Evolutionary conservation across 345 rosid genomes (phyloP).

Genomic region (Syzygium grande): DNA sequence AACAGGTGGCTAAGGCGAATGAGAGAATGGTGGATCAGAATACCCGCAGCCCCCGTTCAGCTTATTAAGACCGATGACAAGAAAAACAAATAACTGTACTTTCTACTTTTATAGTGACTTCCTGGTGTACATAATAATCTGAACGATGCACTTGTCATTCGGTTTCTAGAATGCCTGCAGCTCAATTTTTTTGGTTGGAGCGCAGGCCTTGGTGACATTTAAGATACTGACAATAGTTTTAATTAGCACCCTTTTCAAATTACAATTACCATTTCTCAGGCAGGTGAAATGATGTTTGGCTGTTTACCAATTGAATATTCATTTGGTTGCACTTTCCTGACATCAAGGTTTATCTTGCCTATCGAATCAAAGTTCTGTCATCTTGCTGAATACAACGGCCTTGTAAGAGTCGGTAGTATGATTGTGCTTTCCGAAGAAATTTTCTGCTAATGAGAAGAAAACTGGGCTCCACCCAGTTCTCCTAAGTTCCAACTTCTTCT

Average conservation of each 20-base stretch:
- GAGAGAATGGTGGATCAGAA: conserved; percentile 89
- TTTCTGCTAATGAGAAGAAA: not conserved
- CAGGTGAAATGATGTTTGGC: not conserved
- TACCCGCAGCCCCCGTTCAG: conserved; percentile 89
- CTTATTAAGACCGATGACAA: conserved; percentile 52
- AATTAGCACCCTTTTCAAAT: not conserved
- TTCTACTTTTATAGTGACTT: not conserved
- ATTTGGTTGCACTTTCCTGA: not conserved
- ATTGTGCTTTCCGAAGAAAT: not conserved
- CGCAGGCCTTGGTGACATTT: not conserved
- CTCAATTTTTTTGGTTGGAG: not conserved
- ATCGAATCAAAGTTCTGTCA: not conserved
- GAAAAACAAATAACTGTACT: conserved; percentile 43
- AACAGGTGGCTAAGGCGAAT: conserved; percentile 54
- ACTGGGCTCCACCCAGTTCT: not conserved
- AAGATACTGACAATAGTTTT: not conserved
- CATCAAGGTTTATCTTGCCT: not conserved
- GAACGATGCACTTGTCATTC: not conserved
- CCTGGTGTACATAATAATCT: not conserved
- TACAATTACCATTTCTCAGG: not conserved
- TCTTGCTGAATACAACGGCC: not conserved
- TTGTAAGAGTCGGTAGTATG: not conserved
- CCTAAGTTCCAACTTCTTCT: not conserved
- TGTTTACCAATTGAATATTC: not conserved
- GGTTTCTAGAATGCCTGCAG: not conserved